Evolutionary conservation across 1,284 basidiomycete genomes (phyloP).

Genomic region (Fomitiporia mediterranea): DNA sequence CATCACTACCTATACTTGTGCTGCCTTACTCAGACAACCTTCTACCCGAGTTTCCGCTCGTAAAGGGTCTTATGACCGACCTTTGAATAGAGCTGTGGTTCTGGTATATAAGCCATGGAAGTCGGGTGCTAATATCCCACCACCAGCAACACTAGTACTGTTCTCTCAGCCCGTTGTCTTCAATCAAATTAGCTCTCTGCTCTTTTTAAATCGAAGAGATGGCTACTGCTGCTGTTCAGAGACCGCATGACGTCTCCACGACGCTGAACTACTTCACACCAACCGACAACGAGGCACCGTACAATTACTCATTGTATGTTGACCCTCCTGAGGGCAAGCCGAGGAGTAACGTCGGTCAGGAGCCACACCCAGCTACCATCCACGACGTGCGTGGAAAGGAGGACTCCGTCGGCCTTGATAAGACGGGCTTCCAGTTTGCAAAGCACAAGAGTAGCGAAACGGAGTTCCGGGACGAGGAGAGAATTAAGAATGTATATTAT

Average conservation of each 20-base stretch:
- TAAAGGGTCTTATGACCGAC: too few species aligned
- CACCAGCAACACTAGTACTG: too few species aligned
- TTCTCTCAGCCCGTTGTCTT: too few species aligned
- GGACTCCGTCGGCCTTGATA: slow-evolving; percentile 23
- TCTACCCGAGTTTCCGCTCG: too few species aligned
- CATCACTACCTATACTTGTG: too few species aligned
- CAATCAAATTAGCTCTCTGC: too few species aligned
- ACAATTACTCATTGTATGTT: not conserved
- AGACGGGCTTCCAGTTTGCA: slow-evolving; percentile 20
- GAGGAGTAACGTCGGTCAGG: slow-evolving; percentile 25
- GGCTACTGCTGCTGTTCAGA: not conserved
- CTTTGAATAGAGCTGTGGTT: too few species aligned
- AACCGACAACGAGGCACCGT: not conserved
- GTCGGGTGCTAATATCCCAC: too few species aligned
- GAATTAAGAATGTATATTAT: slow-evolving; percentile 27
- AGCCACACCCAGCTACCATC: slow-evolving; percentile 26
- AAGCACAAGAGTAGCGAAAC: slow-evolving; percentile 14
- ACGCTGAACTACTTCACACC: not conserved
- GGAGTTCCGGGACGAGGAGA: slow-evolving; percentile 28
- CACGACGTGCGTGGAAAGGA: slow-evolving; percentile 23
- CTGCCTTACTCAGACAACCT: too few species aligned
- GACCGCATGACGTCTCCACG: not conserved
- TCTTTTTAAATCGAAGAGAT: not conserved
- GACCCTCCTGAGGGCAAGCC: slow-evolving; percentile 27
- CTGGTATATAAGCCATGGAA: too few species aligned